A percentile compares a stretch with the other conserved stretches of the same genome.
These are phyloP conservation scores for Rutstroemia sp. DNA, from an alignment of 2,329 filamentous ascomycete genomes.

Conservation along the genomic window DNA sequence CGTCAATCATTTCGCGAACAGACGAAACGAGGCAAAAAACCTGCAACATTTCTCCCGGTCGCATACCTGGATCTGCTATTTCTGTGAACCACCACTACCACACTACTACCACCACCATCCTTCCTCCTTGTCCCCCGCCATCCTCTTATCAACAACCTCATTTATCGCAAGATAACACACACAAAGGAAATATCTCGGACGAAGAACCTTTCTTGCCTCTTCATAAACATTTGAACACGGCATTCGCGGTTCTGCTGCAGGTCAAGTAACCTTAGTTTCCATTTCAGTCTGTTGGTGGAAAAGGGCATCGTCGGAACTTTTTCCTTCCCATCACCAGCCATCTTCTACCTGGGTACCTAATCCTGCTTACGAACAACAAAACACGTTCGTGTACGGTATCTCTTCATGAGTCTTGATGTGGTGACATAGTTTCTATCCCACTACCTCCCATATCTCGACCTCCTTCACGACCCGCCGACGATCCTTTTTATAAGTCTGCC, in stretches of 20 bases:
- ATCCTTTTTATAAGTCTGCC: neutral
- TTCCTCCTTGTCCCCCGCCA: slow-evolving; percentile 14
- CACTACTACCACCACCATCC: neutral
- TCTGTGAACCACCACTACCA: neutral
- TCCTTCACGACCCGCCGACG: neutral
- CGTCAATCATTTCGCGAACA: neutral
- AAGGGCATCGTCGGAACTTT: slow-evolving; percentile 13
- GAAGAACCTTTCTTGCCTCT: neutral
- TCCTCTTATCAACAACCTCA: slow-evolving; percentile 19
- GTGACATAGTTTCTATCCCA: slow-evolving; percentile 2
- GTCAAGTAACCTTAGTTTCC: slow-evolving; percentile 9
- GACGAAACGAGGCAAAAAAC: neutral
- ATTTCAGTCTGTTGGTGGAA: slow-evolving; percentile 1
- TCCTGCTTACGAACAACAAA: slow-evolving; percentile 6
- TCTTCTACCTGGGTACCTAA: slow-evolving; percentile 17
- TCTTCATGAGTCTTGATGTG: slow-evolving; percentile 1
- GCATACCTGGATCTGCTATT: slow-evolving; percentile 11
- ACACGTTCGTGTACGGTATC: neutral
- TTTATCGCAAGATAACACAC: slow-evolving; percentile 8
- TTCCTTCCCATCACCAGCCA: slow-evolving; percentile 17
- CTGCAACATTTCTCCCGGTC: slow-evolving; percentile 14
- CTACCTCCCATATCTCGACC: neutral
- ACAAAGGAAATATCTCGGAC: neutral
- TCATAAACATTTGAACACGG: neutral
- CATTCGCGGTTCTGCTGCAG: slow-evolving; percentile 12